Evolutionary conservation across 805 yeast species (phyloP), one percentile per base, ranked within the genome.

Genomic region (Huiozyma naganishii): DNA sequence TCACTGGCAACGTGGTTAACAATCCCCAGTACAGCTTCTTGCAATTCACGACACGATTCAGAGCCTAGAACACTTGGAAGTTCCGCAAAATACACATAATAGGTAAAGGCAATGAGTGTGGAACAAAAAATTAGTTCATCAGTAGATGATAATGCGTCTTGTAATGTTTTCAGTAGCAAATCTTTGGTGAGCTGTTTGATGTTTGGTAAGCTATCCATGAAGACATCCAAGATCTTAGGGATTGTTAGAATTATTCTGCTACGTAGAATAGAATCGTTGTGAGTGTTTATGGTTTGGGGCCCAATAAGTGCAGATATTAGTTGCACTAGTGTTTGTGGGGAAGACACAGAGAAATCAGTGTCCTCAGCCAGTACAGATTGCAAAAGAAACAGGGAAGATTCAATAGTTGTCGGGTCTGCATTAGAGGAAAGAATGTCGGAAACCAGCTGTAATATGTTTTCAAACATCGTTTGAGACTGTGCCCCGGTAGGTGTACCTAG

Each of bases 191-290:
- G 51, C 2, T 57, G 39, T 7, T 62, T 53, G 1, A 65, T 50
- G 37, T 58, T 55, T 1, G 66, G 56, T 0, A 73, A 41, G 4
- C 47, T 43, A 1, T 57, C 52, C 48, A 68, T 67, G 49, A 76
- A 79, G 50, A 72, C 76, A 47, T 74, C 77, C 41, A 82, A 59
- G 42, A 76, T 69, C 36, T 71, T 72, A 1, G 90, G 89, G 17
- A 80, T 48, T 33, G 73, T 47, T 17, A 81, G 52, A 23, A 80
- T 64, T 1, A 70, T 55, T 54, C 88, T 64, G 0, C 78, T 58
- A 12, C 66, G 58, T 2, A 80, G 66, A 23, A 79, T 61, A 9
- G 66, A 60, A 27, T 64, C 59, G 4, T 52, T 35, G 28, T 53
- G 44, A 7, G 32, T n/a, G 17, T 29, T 17, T 30, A 30, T 11